phyloP scores from a whole-genome alignment of 495 filamentous ascomycete species.

The Massariosphaeria phaeospora region DNA sequence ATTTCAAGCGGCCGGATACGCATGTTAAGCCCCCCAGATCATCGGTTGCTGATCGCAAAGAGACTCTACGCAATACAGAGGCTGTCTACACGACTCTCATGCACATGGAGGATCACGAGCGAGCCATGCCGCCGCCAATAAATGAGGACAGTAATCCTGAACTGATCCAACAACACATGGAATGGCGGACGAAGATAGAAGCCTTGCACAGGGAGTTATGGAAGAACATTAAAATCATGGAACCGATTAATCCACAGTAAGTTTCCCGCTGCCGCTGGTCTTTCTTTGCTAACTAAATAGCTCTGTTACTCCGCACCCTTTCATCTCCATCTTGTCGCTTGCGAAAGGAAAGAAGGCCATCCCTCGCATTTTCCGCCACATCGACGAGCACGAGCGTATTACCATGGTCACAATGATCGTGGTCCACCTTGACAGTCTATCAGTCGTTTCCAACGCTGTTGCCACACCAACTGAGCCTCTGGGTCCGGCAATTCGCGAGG shows the following conservation, averaged over 20 bases:
- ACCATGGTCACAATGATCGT: constrained; percentile 94
- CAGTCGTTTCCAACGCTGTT: constrained; percentile 78
- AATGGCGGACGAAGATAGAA: constrained; percentile 68
- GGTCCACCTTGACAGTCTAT: constrained; percentile 84
- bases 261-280: constrained; percentile 6
- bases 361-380: constrained; percentile 88
- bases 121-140: constrained; percentile 69
- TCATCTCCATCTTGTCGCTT: constrained; percentile 93
- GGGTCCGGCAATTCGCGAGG: constrained; percentile 70
- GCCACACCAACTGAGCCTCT: constrained; percentile 62
- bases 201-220: constrained; percentile 76
- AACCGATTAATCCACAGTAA: constrained; percentile 70
- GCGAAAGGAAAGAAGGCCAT: constrained; percentile 95
- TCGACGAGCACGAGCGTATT: constrained; percentile 83
- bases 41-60: constrained; percentile 64
- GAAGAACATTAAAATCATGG: constrained; percentile 80
- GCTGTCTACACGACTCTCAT: constrained; percentile 79
- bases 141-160: constrained; percentile 58
- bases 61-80: constrained; percentile 78
- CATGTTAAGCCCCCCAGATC: constrained; percentile 41
- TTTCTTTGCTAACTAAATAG: constrained; percentile 22
- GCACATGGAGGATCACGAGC: constrained; percentile 88
- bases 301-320: constrained; percentile 72
- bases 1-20: constrained; percentile 85
- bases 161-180: constrained; percentile 58